Conservation (phyloP, 2,329 filamentous ascomycete genomes). For the Botrytis fabae region DNA sequence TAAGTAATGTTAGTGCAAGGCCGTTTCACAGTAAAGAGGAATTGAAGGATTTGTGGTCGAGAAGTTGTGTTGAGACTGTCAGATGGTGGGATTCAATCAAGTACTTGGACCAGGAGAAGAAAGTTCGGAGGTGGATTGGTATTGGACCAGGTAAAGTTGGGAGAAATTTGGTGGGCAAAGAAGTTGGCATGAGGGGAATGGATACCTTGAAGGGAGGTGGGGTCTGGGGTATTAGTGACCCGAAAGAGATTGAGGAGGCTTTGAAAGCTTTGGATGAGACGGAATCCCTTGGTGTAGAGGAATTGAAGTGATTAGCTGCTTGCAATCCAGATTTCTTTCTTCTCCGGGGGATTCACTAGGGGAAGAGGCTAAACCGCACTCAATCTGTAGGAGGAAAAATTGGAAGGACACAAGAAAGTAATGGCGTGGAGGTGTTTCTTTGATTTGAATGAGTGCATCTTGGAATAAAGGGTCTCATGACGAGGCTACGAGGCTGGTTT, state of each 20-base stretch:
- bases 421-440: background rate
- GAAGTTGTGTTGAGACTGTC: conserved; percentile 88
- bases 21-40: conserved; percentile 74
- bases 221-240: conserved; percentile 88
- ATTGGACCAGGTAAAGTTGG: conserved; percentile 94
- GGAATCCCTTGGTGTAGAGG: conserved; percentile 43
- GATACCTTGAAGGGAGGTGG: conserved; percentile 83
- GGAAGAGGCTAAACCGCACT: too few relatives aligned
- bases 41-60: conserved; percentile 74
- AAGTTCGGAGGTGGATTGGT: conserved; percentile 82
- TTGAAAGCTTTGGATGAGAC: conserved; percentile 66
- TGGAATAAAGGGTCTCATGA: background rate
- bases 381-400: background rate
- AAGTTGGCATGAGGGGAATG: conserved; percentile 81
- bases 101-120: conserved; percentile 81
- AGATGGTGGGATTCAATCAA: conserved; percentile 92
- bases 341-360: background rate
- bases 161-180: conserved; percentile 89
- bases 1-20: conserved; percentile 82
- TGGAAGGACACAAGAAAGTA: background rate
- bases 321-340: background rate
- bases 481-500: conserved; percentile 29
- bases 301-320: conserved; percentile 26
- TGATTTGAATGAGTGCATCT: background rate
- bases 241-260: conserved; percentile 71